Base-by-base conservation (phyloP, 106 monocot genomes). In the Acanthochlamys bracteata region DNA sequence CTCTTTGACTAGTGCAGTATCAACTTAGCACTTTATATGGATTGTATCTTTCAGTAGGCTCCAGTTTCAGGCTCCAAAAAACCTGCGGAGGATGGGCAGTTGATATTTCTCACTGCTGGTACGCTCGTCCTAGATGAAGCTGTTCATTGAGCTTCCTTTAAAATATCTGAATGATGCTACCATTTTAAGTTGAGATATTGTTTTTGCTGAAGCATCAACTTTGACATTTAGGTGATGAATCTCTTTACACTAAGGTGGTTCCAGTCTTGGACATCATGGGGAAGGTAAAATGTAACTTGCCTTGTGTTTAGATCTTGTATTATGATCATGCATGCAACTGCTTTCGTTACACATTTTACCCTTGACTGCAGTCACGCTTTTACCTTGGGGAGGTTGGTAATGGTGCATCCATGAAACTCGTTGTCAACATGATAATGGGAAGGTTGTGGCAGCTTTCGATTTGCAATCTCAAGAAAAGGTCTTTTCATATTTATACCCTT, bases 51-150 rank as follows among this genome's bases (percentile, higher is more conserved):
- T 75, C 65, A 71, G 79, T 68, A 93, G 93, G 93, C 86, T 86
- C 93, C 93, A 64, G 93, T 93, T 80, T 93, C 93, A 76, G 93
- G 89, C 69, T 93, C 86, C 51, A 93, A 89, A 74, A 93, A 89
- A 59, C 89, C 93, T 27, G 93, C 93, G 69, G 93, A 89, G 79
- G 93, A 93, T 79, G 93, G 89, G 20, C 93, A 89, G 73, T 78
- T 93, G 55, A 93, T 93, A 64, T 89, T 89, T 66, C 80, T 93
- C 20, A 70, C 93, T 17, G 89, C 93, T 52, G 93, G 93, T 93
- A 81, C 66, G 45, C 63, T 25, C 6, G 11, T 21, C 22, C 10
- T 21, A 55, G 22, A 55, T 55, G 20, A 55, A 55, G 55, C 22
- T 55, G 55, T 3, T 55, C 4, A 55, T 21, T 21, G 3, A 55